Base-by-base conservation (phyloP, 1,284 basidiomycete genomes). In the Ustilago cynodontis region DNA sequence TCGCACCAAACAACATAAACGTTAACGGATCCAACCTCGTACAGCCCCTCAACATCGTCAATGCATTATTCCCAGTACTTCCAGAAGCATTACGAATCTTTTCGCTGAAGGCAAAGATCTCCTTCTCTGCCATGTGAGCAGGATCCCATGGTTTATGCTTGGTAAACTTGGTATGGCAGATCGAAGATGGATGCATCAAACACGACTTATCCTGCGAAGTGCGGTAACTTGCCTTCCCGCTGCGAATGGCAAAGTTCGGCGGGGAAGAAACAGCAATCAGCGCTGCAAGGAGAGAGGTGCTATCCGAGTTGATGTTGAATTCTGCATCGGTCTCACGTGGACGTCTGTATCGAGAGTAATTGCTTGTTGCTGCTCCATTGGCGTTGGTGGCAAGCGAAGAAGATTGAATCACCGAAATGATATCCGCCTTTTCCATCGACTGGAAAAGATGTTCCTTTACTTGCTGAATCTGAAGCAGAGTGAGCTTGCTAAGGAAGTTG, bases 1-100 rank as follows among this genome's bases (percentile, higher is more conserved):
- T 91, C 0, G 94, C 94, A 14, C 95, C 95, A 79, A 98, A 98
- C 11, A 98, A 89, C 87, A 97, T 90, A 86, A 95, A 97, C 1
- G 93, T 92, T 88, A 98, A 89, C 10, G 93, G 93, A 86, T 98
- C 95, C 35, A 98, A 88, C 37, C 92, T 91, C 1, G 84, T 83
- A 50, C 80, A 82, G 13, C 74, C 91, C 52, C 95, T 90, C 37
- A 98, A 88, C 86, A 90, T 92, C 64, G 90, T 93, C 79, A 91
- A 90, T 0, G 91, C 88, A 51, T 88, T 88, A 56, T 71, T 76
- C 20, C 71, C 61, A 43, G 87, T 86, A 22, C 60, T 65, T n/a
- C 65, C 85, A 0, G 92, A 90, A 22, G 91, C 87, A 82, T 94
- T 95, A 80, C 92, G 91, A 35, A 91, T 89, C 87, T 97, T 97